phyloP scores from a whole-genome alignment of 2,329 filamentous ascomycete genomes.

The Aspergillus novoparasiticus region DNA sequence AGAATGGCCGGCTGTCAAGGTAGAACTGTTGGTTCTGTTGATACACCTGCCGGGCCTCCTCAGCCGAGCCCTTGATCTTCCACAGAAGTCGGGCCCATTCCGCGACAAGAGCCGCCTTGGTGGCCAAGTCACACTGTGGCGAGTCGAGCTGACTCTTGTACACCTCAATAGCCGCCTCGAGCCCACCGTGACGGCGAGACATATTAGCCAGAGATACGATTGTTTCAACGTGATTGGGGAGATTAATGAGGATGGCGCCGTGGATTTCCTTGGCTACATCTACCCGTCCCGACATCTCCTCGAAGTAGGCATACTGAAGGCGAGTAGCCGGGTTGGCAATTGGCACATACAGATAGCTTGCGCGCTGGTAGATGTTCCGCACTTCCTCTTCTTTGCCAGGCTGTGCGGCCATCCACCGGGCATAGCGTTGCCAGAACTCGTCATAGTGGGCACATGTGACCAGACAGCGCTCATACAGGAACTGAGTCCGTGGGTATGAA shows the following conservation, averaged over 20 bases:
- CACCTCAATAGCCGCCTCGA: constrained; percentile 81
- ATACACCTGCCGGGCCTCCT: constrained; percentile 83
- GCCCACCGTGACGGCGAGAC: constrained; percentile 77
- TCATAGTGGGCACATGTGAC: constrained; percentile 94
- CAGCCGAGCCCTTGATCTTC: constrained; percentile 79
- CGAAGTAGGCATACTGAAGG: constrained; percentile 90
- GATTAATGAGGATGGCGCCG: constrained; percentile 70
- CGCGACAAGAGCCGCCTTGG: constrained; percentile 83
- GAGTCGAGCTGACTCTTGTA: constrained; percentile 81
- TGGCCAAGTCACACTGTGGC: constrained; percentile 70
- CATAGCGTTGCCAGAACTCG: constrained; percentile 98
- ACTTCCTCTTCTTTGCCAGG: constrained; percentile 83
- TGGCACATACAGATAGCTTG: constrained; percentile 81
- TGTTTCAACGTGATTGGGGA: constrained; percentile 83
- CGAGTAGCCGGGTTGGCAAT: constrained; percentile 82
- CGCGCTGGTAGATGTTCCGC: constrained; percentile 87
- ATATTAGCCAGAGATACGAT: constrained; percentile 87
- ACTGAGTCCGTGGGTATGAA: constrained; percentile 71
- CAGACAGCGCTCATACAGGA: constrained; percentile 90
- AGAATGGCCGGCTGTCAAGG: constrained; percentile 82
- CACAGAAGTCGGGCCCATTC: constrained; percentile 87
- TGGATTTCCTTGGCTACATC: constrained; percentile 85
- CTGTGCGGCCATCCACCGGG: constrained; percentile 86
- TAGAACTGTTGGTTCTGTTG: constrained; percentile 81
- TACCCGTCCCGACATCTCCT: constrained; percentile 77